Percentiles rank a stretch among this genome's conserved stretches.
Conservation (phyloP, 768 basidiomycete species). For the Kwoniella sp. region DNA sequence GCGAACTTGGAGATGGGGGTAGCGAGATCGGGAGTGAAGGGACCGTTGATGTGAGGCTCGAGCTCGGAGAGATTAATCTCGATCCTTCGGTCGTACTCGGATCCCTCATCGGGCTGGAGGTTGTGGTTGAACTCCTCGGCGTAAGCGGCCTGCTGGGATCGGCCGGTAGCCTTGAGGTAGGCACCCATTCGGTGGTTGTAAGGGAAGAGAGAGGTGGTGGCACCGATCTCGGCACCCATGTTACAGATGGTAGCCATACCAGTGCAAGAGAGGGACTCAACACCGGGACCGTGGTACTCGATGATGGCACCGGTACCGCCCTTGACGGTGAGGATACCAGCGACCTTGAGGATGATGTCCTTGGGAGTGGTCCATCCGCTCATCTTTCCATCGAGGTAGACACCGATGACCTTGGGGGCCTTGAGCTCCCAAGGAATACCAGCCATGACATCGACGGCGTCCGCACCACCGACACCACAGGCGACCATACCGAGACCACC, state of each 20-base stretch:
- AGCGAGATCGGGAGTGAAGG: constrained; percentile 99
- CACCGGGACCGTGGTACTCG: constrained; percentile 91
- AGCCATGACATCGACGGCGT: constrained; percentile 99
- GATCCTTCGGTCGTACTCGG: constrained; percentile 89
- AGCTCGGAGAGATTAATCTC: constrained; percentile 95
- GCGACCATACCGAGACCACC: constrained; percentile 99
- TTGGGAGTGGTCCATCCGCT: constrained; percentile 96
- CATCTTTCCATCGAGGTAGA: constrained; percentile 92
- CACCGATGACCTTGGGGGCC: constrained; percentile 98
- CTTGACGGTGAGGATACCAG: constrained; percentile 98
- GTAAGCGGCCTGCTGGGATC: constrained; percentile 78
- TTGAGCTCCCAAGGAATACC: constrained; percentile 97
- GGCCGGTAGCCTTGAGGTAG: constrained; percentile 94
- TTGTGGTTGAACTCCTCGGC: constrained; percentile 86
- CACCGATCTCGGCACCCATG: constrained; percentile 99
- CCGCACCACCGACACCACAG: constrained; percentile 98
- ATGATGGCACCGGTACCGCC: constrained; percentile 98
- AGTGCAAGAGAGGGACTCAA: constrained; percentile 92
- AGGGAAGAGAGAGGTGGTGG: constrained; percentile 97
- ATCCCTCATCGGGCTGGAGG: constrained; percentile 76
- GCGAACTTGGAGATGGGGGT: constrained; percentile 97
- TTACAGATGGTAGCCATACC: constrained; percentile 99
- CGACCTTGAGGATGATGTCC: constrained; percentile 98
- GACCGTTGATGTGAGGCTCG: constrained; percentile 98
- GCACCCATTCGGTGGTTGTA: constrained; percentile 91